phyloP scores from a whole-genome alignment of 1,284 basidiomycete genomes.

The Ganoderma meredithae region DNA sequence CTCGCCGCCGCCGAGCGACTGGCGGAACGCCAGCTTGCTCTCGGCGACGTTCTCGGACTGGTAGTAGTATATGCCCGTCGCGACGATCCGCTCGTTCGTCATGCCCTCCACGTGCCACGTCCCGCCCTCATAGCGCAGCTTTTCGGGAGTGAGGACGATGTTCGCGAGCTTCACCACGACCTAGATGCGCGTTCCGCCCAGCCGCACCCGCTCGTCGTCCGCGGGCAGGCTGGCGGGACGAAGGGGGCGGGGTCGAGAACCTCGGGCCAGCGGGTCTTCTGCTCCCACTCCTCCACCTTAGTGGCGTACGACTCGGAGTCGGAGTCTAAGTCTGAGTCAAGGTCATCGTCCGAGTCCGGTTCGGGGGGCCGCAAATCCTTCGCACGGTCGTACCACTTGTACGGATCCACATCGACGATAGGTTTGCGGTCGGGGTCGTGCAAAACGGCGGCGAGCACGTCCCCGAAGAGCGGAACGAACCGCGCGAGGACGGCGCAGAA shows the following conservation, averaged over 20 bases:
- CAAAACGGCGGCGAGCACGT: slow-evolving; percentile 36
- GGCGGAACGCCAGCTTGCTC: slow-evolving; percentile 11
- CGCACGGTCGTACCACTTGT: not conserved
- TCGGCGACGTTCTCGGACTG: slow-evolving; percentile 9
- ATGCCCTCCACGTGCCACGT: slow-evolving; percentile 16
- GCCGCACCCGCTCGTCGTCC: slow-evolving; percentile 14
- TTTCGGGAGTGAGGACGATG: slow-evolving; percentile 9
- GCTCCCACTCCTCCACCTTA: not conserved
- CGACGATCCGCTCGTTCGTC: slow-evolving; percentile 14
- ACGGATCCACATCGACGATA: not conserved
- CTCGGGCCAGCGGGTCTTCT: not conserved
- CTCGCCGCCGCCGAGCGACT: not conserved
- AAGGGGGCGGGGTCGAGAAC: slow-evolving; percentile 9
- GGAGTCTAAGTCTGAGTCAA: not conserved
- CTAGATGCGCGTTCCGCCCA: slow-evolving; percentile 41
- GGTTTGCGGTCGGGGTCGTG: not conserved
- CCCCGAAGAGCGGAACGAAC: slow-evolving; percentile 37
- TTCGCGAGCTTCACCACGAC: slow-evolving; percentile 47
- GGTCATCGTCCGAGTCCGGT: not conserved
- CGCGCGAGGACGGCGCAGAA: not conserved
- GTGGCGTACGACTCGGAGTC: not conserved
- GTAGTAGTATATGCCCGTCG: slow-evolving; percentile 33
- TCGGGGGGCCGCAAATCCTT: not conserved
- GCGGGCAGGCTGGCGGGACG: not conserved
- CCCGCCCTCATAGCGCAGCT: slow-evolving; percentile 3